phyloP scores from a whole-genome alignment of 129 eudicot species.

The Artemisia argyi region DNA sequence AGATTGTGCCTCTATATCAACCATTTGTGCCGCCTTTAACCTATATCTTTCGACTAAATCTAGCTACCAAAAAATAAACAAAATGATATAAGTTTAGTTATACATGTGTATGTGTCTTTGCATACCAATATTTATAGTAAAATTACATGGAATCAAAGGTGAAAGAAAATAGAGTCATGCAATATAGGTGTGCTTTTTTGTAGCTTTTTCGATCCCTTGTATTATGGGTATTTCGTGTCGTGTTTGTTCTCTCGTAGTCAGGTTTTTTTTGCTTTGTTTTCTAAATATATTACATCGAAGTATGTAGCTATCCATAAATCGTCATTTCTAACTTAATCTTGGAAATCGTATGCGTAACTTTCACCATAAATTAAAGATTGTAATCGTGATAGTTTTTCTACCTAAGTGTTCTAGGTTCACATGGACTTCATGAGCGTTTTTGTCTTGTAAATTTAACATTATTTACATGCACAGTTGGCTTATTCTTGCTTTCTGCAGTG shows the following conservation, averaged over 20 bases:
- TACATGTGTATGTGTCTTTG: background rate
- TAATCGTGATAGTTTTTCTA: background rate
- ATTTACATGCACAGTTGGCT: background rate
- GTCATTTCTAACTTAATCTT: background rate
- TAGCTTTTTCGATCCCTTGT: slow-evolving; percentile 6
- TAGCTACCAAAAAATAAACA: background rate
- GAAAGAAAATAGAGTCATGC: slow-evolving; percentile 28
- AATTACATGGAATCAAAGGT: background rate
- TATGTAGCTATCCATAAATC: background rate
- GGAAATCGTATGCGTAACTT: background rate
- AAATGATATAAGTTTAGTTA: background rate
- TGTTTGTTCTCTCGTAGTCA: background rate
- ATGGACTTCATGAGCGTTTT: slow-evolving; percentile 21
- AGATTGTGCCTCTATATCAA: slow-evolving; percentile 38
- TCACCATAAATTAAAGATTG: background rate
- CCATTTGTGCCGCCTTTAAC: slow-evolving; percentile 25
- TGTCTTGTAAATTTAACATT: background rate
- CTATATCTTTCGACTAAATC: background rate
- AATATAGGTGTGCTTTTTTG: slow-evolving; percentile 20
- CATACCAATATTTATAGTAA: slow-evolving; percentile 7
- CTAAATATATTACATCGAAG: background rate
- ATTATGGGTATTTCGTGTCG: slow-evolving; percentile 23
- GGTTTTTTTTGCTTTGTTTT: background rate
- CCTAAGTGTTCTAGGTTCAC: slow-evolving; percentile 23
- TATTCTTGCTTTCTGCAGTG: background rate